Evolutionary conservation across 2,329 filamentous ascomycete species (phyloP), one percentile per base, ranked within the genome.

Genomic region (Rutstroemia sp.): DNA sequence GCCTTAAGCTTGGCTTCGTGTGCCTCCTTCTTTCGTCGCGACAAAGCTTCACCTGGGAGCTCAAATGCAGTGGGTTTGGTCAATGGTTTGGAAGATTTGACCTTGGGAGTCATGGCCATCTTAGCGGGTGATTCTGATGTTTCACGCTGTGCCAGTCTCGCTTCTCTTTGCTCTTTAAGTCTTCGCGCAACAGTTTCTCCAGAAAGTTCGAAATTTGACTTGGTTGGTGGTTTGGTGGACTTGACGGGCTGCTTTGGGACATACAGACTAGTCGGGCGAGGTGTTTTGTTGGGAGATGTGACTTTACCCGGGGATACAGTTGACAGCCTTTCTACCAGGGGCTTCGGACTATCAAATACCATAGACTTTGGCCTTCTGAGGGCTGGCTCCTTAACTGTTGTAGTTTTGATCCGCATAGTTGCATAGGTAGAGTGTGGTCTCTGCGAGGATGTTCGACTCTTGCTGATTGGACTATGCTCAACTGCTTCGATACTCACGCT

Each of bases 11-110:
- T 78, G 57, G 79, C 73, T 63, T 83, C 77, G 54, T 76, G 74
- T 65, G 81, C 73, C 70, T 84, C 75, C 61, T 77, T 73, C 71
- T 83, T 70, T 50, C 61, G 67, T 30, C 66, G 64, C 48, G 69
- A 70, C 50, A 85, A 78, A 3, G 78, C 79, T 64, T 86, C 83
- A 8, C 83, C 82, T 0, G 83, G 82, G 45, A 87, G 73, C 69
- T 85, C 81, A 69, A 86, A 86, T 50, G 23, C 30, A 5, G 71
- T 76, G 10, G 83, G 75, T 23, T 75, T 76, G 1, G 79, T 79
- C 17, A 76, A 74, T n/a, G 73, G 69, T 62, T 77, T 84, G 48
- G 69, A 73, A 19, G 77, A 79, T 64, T 76, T 81, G 50, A 75
- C 70, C 57, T 76, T 69, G 9, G 60, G 75, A 56, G 73, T 71